Conservation (phyloP, 2,329 filamentous ascomycete genomes). For the Aspergillus brunneoviolaceus region DNA sequence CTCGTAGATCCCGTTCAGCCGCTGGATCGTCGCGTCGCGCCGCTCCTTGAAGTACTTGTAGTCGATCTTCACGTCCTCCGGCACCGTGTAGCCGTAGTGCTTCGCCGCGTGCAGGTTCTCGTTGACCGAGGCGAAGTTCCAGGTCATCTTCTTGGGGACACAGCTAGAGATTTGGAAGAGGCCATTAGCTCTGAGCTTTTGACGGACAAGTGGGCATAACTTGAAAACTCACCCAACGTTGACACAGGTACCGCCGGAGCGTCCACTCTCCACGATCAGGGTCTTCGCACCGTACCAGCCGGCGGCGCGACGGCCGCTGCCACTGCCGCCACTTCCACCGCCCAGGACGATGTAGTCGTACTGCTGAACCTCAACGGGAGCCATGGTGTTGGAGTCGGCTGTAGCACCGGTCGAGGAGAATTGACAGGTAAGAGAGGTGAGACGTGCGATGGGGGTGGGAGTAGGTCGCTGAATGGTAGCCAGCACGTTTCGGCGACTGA, state of each 20-base stretch:
- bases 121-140: constrained; percentile 52
- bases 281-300: constrained; percentile 55
- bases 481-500: constrained; percentile 20
- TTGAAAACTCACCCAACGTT: constrained; percentile 51
- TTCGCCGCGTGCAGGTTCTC: constrained; percentile 48
- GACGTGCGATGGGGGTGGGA: constrained; percentile 28
- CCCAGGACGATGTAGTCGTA: constrained; percentile 59
- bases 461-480: constrained; percentile 19
- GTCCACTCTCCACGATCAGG: constrained; percentile 51
- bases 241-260: constrained; percentile 52
- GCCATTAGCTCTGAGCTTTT: not conserved
- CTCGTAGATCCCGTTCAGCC: constrained; percentile 51
- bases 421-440: constrained; percentile 43
- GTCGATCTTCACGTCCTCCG: constrained; percentile 43
- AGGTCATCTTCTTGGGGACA: constrained; percentile 55
- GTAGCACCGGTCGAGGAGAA: constrained; percentile 34
- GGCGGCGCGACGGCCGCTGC: constrained; percentile 50
- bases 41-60: constrained; percentile 50
- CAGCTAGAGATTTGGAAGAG: constrained; percentile 35
- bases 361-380: constrained; percentile 46
- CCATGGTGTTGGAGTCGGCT: constrained; percentile 41
- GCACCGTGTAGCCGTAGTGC: constrained; percentile 51
- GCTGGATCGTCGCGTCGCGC: constrained; percentile 47
- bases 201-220: not conserved
- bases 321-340: constrained; percentile 54